Evolutionary conservation across 177 flowering plant species (phyloP).

Genomic region (Telopea speciosissima): DNA sequence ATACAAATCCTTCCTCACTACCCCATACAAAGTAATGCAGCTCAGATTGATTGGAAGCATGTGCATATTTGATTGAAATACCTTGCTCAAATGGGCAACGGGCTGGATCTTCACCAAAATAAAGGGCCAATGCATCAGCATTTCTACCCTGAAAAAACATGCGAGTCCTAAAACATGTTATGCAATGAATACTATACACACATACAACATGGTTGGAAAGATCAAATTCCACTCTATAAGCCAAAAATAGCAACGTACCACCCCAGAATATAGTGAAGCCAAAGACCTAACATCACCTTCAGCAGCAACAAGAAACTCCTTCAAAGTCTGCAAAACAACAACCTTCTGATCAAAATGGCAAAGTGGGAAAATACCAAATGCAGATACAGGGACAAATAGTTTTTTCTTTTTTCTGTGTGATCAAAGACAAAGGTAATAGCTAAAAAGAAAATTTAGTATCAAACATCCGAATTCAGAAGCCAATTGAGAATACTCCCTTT

Average conservation of each 20-base stretch:
- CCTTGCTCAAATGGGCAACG: slow-evolving; percentile 80
- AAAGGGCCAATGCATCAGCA: slow-evolving; percentile 66
- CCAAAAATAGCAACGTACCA: slow-evolving; percentile 38
- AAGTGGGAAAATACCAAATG: neutral
- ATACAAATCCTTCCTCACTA: too few relatives aligned
- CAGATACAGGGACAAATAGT: neutral
- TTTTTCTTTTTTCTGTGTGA: too few relatives aligned
- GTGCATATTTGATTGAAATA: slow-evolving; percentile 17
- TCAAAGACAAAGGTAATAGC: too few relatives aligned
- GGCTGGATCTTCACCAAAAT: slow-evolving; percentile 11
- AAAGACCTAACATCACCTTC: slow-evolving; percentile 66
- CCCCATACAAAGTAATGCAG: too few relatives aligned
- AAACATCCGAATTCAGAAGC: too few relatives aligned
- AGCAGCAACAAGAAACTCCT: slow-evolving; percentile 50
- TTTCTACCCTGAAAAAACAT: slow-evolving; percentile 47
- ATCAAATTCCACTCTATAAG: neutral
- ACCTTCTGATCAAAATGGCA: neutral
- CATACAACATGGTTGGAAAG: neutral
- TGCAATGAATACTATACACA: neutral
- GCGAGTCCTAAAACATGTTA: slow-evolving; percentile 9
- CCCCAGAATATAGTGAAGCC: slow-evolving; percentile 52
- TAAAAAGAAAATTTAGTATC: too few relatives aligned
- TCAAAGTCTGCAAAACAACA: slow-evolving; percentile 35
- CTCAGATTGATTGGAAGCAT: neutral
- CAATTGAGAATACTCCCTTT: too few relatives aligned